Conservation (phyloP, 2,329 filamentous ascomycete species). For the Fusarium oligoseptatum region DNA sequence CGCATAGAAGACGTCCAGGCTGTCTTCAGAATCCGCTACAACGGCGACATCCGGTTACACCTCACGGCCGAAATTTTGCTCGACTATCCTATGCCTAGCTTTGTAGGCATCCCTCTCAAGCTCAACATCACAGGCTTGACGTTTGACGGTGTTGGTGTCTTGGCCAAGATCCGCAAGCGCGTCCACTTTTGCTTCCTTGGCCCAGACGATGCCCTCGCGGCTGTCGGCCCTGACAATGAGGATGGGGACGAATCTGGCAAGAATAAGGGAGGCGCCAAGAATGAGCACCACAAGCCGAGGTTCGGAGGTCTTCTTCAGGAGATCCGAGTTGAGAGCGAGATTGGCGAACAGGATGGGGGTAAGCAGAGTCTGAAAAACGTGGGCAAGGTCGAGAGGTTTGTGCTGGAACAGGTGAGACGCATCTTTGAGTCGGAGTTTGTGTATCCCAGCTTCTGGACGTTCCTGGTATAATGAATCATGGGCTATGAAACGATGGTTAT, state of each 20-base stretch:
- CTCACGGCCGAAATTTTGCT: constrained; percentile 95
- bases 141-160: constrained; percentile 93
- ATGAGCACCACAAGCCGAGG: constrained; percentile 48
- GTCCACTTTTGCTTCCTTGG: constrained; percentile 96
- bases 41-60: constrained; percentile 87
- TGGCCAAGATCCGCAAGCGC: constrained; percentile 89
- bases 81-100: constrained; percentile 98
- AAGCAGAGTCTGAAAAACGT: constrained; percentile 98
- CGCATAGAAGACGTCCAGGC: constrained; percentile 91
- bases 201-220: constrained; percentile 87
- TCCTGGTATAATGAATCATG: constrained; percentile 74
- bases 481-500: constrained; percentile 16
- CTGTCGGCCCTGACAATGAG: constrained; percentile 67
- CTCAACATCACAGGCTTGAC: constrained; percentile 94
- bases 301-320: constrained; percentile 88
- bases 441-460: constrained; percentile 98
- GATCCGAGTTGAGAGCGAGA: constrained; percentile 97
- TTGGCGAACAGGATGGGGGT: constrained; percentile 89
- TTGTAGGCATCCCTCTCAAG: constrained; percentile 94
- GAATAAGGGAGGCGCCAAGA: constrained; percentile 28
- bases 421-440: constrained; percentile 99
- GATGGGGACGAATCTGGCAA: constrained; percentile 24
- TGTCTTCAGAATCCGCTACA: constrained; percentile 90
- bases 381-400: constrained; percentile 97
- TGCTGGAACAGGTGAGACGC: constrained; percentile 93